A percentile compares a stretch with the other conserved stretches of the same genome.
Conservation (phyloP, 2,329 filamentous ascomycete genomes). For the Monilinia laxa region DNA sequence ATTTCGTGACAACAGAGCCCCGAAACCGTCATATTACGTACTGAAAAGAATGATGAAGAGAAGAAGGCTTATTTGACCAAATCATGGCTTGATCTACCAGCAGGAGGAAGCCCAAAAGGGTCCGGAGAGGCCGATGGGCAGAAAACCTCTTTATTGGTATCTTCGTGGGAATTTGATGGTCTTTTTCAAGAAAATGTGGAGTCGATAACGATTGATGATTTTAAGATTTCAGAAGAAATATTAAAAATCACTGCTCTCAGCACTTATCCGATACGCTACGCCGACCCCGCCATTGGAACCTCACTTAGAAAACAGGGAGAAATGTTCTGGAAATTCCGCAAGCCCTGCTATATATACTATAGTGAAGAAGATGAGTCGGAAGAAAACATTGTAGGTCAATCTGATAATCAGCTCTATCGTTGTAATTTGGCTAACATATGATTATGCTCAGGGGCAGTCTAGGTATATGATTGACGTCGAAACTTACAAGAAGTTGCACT, state of each 20-base stretch:
- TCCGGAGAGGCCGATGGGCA: not conserved
- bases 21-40: slow-evolving; percentile 16
- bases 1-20: slow-evolving; percentile 11
- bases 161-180: slow-evolving; percentile 23
- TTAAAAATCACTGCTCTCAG: slow-evolving; percentile 19
- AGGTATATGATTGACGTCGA: slow-evolving; percentile 23
- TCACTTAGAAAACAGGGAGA: slow-evolving; percentile 24
- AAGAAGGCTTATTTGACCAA: slow-evolving; percentile 19
- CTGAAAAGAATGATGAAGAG: not conserved
- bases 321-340: slow-evolving; percentile 24
- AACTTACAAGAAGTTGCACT: slow-evolving; percentile 19
- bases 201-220: slow-evolving; percentile 16
- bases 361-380: slow-evolving; percentile 14
- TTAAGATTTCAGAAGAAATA: slow-evolving; percentile 13
- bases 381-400: slow-evolving; percentile 7
- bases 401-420: not conserved
- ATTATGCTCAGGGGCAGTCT: slow-evolving; percentile 13
- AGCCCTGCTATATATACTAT: slow-evolving; percentile 18
- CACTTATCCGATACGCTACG: slow-evolving; percentile 18
- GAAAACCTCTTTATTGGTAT: slow-evolving; percentile 12
- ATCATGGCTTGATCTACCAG: slow-evolving; percentile 15
- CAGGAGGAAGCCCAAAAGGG: not conserved
- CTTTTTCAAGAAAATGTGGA: slow-evolving; percentile 14
- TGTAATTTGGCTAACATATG: not conserved
- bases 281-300: slow-evolving; percentile 15